Base-by-base conservation (phyloP, 495 filamentous ascomycete genomes). In the Astrothelium subdiscretum region DNA sequence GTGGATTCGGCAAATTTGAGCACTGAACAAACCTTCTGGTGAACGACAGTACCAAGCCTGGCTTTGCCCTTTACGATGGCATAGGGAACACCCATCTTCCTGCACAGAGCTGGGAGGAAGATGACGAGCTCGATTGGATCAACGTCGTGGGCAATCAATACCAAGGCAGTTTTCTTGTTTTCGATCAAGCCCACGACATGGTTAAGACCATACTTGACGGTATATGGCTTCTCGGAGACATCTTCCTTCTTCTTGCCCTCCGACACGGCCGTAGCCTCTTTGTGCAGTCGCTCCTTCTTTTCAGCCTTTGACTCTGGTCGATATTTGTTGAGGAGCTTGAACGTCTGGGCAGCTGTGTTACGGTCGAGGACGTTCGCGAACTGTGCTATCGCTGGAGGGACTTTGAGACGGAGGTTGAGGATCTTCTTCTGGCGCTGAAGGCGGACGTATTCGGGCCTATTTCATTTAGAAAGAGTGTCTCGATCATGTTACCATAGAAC, bases 201-300 rank as follows among this genome's bases (percentile, higher is more conserved):
- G 85, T 99, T 99, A 70, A 99, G 86, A 80, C 95, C 95, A 79
- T 95, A 97, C 86, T 99, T 97, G 83, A 92, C 94, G 71, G 88
- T 81, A 79, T 96, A 97, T 70, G 94, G 94, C 87, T 99, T 99
- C 89, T 97, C 97, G 87, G 84, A 88, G 72, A 95, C 92, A 75
- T 97, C 94, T 83, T 97, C 95, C 89, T 97, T 97, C 87, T 97
- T 97, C 87, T 97, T 95, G 77, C 95, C 95, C 77, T 97, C 91
- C 74, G 88, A 82, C 74, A 97, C 85, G 68, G 92, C 95, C 67
- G 90, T 96, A 64, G 95, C 95, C 85, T 99, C 95, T 84, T 95
- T 90, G 76, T 86, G 84, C 67, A 99, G 80, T 79, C 95, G 90
- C 82, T 99, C 95, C 86, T 97, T 99, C 90, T 99, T 99, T 87